Base-by-base conservation (phyloP, 768 basidiomycete genomes). In the Boletus tylopilopsis region DNA sequence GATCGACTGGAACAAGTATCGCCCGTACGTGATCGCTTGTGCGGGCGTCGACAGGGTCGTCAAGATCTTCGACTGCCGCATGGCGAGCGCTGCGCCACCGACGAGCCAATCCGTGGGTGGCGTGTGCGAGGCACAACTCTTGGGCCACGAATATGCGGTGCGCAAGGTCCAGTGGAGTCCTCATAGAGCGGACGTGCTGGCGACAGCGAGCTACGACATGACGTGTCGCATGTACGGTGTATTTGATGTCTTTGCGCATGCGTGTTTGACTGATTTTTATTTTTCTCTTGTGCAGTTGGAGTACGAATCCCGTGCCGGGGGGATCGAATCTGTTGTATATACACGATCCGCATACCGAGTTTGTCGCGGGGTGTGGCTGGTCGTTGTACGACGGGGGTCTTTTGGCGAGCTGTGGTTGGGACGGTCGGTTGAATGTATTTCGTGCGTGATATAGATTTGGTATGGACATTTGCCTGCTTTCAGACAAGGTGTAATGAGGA, bases 1-100 rank as follows among this genome's bases (percentile, higher is more conserved):
- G 5, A 65, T 94, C 27, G 93, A 94, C 57, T 95, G 91, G 90
- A 95, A 95, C 68, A 95, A 95, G 65, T 95, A 94, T 64, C 79
- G 80, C 3, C 87, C 88, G 7, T 81, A 83, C 59, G 68, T 84
- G 11, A 71, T 94, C 47, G 92, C 90, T 2, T 89, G 82, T 53
- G 84, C 77, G 2, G 86, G 87, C 25, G 87, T 93, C 24, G 91
- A 94, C 68, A 87, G 84, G 64, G 60, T 74, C 12, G 74, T 84
- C 48, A 84, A 82, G 55, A 74, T 92, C 13, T 94, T 91, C 87
- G 92, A 95, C 63, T 86, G 89, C 60, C 83, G 93, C 34, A 92
- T 91, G 87, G 75, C 90, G 40, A 79, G 84, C 58, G 62, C 76
- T 1, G 76, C 75, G 5, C 75, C 79, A 21, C 58, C 66, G 5